Conservation (phyloP, 2,329 filamentous ascomycete genomes). For the Fusarium nodosum region DNA sequence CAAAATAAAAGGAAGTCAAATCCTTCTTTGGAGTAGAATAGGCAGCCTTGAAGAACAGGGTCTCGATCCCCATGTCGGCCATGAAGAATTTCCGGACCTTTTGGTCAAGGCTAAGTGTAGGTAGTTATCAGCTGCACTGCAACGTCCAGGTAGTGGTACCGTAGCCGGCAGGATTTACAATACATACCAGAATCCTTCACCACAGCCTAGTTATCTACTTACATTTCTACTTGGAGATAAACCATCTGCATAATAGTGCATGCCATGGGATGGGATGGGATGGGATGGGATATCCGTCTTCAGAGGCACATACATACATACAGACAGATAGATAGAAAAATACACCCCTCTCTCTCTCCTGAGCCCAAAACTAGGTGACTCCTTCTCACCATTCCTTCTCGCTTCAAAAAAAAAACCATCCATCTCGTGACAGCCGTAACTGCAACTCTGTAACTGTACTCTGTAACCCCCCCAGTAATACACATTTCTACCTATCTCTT, state of each 20-base stretch:
- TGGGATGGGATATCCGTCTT: background rate
- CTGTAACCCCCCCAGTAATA: background rate
- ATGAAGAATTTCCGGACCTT: background rate
- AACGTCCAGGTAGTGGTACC: slow-evolving; percentile 14
- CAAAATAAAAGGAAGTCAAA: slow-evolving; percentile 17
- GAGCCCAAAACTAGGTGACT: background rate
- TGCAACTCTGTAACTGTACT: background rate
- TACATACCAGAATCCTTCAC: slow-evolving; percentile 2
- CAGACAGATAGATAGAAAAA: background rate
- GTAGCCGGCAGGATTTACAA: slow-evolving; percentile 1
- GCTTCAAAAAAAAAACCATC: no score
- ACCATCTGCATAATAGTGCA: background rate
- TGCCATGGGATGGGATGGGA: background rate
- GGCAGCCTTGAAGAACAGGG: background rate
- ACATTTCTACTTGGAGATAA: background rate
- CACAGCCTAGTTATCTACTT: slow-evolving; percentile 9
- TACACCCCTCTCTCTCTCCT: slow-evolving; percentile 2
- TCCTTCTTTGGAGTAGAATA: background rate
- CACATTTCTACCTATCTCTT: background rate
- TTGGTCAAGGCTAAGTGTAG: background rate
- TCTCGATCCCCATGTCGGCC: background rate
- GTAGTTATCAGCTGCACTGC: slow-evolving; percentile 1
- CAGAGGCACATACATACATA: background rate
- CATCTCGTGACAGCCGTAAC: background rate
- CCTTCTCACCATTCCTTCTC: background rate